Evolutionary conservation across 345 rosid genomes (phyloP).

Genomic region (Murraya paniculata): DNA sequence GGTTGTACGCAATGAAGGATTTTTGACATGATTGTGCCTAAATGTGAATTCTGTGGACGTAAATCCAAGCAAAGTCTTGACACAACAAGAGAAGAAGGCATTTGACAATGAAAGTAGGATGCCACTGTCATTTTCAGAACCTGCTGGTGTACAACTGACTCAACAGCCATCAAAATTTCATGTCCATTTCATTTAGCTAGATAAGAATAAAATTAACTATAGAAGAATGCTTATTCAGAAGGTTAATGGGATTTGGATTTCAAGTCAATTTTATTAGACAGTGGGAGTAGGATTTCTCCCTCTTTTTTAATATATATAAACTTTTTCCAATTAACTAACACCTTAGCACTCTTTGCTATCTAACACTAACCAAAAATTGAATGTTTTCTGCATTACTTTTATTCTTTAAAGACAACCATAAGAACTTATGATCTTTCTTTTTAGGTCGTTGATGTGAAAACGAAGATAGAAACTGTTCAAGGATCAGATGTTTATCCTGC

Average conservation of each 20-base stretch:
- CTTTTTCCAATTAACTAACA: neutral
- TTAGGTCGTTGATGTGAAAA: slow-evolving; percentile 78
- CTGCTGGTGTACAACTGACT: neutral
- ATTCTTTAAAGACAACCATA: no score
- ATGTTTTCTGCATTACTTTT: neutral
- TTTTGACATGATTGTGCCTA: neutral
- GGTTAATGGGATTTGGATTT: neutral
- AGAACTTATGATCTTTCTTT: slow-evolving; percentile 2
- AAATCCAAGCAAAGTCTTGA: neutral
- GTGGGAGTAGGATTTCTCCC: neutral
- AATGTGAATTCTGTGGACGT: neutral
- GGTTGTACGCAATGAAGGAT: neutral
- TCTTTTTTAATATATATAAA: no score
- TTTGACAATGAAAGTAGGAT: neutral
- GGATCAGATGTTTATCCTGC: slow-evolving; percentile 73
- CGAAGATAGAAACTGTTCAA: slow-evolving; percentile 61
- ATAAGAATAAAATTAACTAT: neutral
- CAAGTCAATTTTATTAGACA: neutral
- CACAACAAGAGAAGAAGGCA: neutral
- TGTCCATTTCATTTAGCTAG: neutral
- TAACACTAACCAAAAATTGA: neutral
- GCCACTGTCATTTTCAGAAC: neutral
- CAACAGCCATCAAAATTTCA: neutral
- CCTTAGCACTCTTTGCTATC: neutral
- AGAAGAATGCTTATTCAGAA: neutral